Evolutionary conservation across 148 eudicot genomes (phyloP).

Genomic region (Agrostemma githago): DNA sequence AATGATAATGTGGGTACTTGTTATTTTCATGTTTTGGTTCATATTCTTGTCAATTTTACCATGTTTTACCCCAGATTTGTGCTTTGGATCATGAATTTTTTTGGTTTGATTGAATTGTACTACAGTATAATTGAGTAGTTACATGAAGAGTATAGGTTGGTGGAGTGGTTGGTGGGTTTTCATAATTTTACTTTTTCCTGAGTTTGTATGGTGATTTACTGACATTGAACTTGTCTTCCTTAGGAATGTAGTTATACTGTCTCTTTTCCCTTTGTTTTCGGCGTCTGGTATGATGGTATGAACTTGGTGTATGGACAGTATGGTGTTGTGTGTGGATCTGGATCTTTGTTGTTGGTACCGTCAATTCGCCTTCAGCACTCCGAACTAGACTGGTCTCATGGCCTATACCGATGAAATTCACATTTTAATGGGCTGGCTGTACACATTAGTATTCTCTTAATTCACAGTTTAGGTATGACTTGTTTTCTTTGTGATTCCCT

Average conservation of each 20-base stretch:
- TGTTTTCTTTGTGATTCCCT: not conserved
- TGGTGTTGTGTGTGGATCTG: constrained; percentile 5
- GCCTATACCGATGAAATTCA: not conserved
- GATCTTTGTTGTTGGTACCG: not conserved
- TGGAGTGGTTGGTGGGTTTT: constrained; percentile 14
- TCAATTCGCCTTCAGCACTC: not conserved
- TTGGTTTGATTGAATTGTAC: not conserved
- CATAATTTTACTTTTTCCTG: not conserved
- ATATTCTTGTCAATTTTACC: constrained; percentile 19
- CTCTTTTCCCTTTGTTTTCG: not conserved
- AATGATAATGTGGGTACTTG: constrained; percentile 35
- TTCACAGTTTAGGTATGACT: not conserved
- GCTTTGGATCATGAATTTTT: constrained; percentile 29
- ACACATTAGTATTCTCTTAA: not conserved
- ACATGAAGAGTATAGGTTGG: not conserved
- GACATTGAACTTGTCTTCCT: not conserved
- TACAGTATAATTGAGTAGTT: constrained; percentile 12
- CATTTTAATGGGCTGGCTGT: not conserved
- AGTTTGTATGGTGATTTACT: constrained; percentile 18
- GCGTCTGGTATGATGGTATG: constrained; percentile 3
- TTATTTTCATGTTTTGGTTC: constrained; percentile 21
- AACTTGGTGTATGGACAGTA: not conserved
- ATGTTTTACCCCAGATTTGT: constrained; percentile 26
- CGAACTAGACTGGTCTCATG: not conserved
- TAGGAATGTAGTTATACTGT: not conserved